phyloP scores from a whole-genome alignment of 345 rosid genomes.

The Kandelia obovata region DNA sequence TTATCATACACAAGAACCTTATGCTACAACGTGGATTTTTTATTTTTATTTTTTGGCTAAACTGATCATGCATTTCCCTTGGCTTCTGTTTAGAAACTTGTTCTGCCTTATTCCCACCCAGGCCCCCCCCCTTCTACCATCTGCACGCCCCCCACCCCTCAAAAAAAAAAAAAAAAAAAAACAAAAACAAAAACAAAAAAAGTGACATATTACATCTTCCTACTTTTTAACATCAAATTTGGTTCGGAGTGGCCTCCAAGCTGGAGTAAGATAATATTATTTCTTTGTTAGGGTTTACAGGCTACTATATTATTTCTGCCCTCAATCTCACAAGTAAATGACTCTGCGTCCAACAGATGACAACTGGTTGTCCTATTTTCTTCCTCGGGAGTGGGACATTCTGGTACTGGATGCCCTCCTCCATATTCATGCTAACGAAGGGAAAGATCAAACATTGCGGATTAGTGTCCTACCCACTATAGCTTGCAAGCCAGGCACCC shows the following conservation, averaged over 20 bases:
- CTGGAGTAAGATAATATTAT: neutral
- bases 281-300: neutral
- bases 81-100: neutral
- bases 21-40: neutral
- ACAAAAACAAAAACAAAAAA: no score
- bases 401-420: slow-evolving; percentile 88
- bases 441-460: slow-evolving; percentile 55
- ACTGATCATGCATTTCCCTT: neutral
- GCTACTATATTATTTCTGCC: no score
- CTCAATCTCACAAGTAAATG: neutral
- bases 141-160: neutral
- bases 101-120: no score
- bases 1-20: slow-evolving; percentile 1
- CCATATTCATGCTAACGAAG: slow-evolving; percentile 69
- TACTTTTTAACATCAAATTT: no score
- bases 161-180: no score
- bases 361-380: slow-evolving; percentile 51
- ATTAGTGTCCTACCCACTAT: slow-evolving; percentile 42
- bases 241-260: neutral
- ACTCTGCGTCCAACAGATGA: slow-evolving; percentile 34
- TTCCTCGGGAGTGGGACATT: slow-evolving; percentile 73
- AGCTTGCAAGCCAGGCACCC: slow-evolving; percentile 34
- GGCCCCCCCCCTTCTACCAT: no score
- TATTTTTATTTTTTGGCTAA: neutral
- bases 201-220: no score